Base-by-base conservation (phyloP, 306 rosid species). In the Clitoria ternatea region DNA sequence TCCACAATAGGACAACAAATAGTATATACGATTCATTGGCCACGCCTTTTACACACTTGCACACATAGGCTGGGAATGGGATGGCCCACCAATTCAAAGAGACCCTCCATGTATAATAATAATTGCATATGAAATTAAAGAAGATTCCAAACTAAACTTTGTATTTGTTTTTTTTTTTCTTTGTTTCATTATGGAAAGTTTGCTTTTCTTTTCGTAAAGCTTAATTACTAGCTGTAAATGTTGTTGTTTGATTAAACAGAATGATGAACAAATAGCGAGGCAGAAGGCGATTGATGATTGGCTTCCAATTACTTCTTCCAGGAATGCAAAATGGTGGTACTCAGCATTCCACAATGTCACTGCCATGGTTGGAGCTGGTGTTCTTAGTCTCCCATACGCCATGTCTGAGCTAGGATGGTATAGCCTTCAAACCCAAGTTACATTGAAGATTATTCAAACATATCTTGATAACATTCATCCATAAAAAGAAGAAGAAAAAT, bases 321-420 rank as follows among this genome's bases (percentile, higher is more conserved):
- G 96, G 48, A 86, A 86, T 69, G 97, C 89, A 81, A 90, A 88
- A 66, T 91, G 97, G 96, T 91, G 97, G 96, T 83, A 91, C 81
- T 70, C 97, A 0, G 90, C 97, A 27, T 88, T 90, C 76, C 97
- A 88, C 90, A 88, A 91, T 72, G 81, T 91, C 49, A 88, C 94
- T 44, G 90, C 97, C 42, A 91, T 88, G 97, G 92, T 91, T 53
- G 97, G 96, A 4, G 96, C 92, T 9, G 97, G 97, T 61, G 92
- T 90, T 22, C 84, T 88, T 5, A 76, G 96, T 77, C 97, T 88
- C 47, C 97, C 96, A 14, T 83, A 68, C 24, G 92, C 97, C 72
- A 81, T 91, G 89, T 59, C 96, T 0, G 70, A 82, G 11, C 90
- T 88, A 11, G 96, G 96, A 64, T 91, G 92, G 96, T 85, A 74